Evolutionary conservation across 805 yeast genomes (phyloP).

Genomic region (Saccharomycopsis fibuligera): DNA sequence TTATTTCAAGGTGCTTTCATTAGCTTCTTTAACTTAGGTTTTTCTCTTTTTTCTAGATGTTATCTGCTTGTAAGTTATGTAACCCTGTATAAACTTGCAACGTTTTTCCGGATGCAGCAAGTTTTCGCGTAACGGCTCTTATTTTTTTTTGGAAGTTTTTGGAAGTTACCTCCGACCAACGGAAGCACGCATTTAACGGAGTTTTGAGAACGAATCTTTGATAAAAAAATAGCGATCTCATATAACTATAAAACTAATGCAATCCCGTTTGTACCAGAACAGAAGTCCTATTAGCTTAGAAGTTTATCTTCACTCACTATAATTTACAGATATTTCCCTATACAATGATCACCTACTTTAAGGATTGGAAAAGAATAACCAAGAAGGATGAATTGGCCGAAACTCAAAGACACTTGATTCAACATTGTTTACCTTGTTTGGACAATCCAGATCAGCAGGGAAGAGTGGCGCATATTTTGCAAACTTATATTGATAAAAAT

Average conservation of each 20-base stretch:
- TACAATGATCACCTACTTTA: neutral
- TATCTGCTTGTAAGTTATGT: neutral
- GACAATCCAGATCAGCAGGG: neutral
- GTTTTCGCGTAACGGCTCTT: too few species aligned
- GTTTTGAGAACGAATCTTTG: neutral
- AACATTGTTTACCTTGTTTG: conserved; percentile 1
- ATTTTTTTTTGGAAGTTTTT: neutral
- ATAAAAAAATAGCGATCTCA: neutral
- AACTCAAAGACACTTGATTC: conserved; percentile 5
- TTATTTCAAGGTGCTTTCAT: neutral
- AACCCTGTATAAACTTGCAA: neutral
- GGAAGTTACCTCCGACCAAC: neutral
- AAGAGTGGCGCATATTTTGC: neutral
- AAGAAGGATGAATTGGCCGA: conserved; percentile 3
- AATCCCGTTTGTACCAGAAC: neutral
- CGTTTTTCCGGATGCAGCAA: too few species aligned
- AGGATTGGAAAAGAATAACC: conserved; percentile 7
- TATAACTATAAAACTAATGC: neutral
- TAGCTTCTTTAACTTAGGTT: neutral
- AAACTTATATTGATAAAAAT: conserved; percentile 5
- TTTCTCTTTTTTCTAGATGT: neutral
- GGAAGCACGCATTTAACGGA: neutral
- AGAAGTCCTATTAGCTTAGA: neutral
- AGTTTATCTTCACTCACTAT: neutral
- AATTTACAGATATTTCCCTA: neutral